A percentile compares a stretch with the other conserved stretches of the same genome.
Conservation (phyloP, 208 protist species). For the Acanthamoeba healyi region DNA sequence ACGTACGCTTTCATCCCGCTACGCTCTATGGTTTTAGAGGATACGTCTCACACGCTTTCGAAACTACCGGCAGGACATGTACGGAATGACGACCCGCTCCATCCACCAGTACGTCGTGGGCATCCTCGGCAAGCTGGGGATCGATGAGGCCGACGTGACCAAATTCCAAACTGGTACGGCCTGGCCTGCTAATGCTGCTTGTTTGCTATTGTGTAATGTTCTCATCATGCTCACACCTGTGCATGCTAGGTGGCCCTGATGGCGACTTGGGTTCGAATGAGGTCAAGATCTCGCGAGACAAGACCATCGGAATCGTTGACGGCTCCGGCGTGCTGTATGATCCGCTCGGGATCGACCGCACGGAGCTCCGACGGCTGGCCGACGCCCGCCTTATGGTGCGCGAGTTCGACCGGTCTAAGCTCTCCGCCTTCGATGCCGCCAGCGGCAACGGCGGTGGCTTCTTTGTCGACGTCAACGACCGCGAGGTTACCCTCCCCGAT, state of each 20-base stretch:
- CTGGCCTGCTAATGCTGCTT: too few relatives aligned
- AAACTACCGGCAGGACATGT: constrained; percentile 90
- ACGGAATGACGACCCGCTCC: constrained; percentile 96
- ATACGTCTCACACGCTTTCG: background rate
- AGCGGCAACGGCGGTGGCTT: too few relatives aligned
- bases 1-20: too few relatives aligned
- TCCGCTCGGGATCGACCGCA: constrained; percentile 91
- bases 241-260: constrained; percentile 95
- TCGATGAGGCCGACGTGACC: constrained; percentile 93
- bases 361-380: constrained; percentile 93
- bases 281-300: constrained; percentile 95
- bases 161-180: constrained; percentile 94
- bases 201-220: too few relatives aligned
- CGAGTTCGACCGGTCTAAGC: constrained; percentile 93
- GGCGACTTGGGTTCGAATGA: constrained; percentile 97
- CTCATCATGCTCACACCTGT: too few relatives aligned
- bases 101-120: constrained; percentile 95
- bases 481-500: constrained; percentile 93
- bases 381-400: constrained; percentile 90
- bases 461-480: constrained; percentile 94
- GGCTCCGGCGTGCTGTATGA: constrained; percentile 96
- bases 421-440: too few relatives aligned
- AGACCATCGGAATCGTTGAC: constrained; percentile 95
- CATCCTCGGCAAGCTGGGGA: constrained; percentile 92
- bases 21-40: too few relatives aligned